Evolutionary conservation across 1,284 basidiomycete genomes (phyloP).

Genomic region (Pseudomicrostroma phylloplanum): DNA sequence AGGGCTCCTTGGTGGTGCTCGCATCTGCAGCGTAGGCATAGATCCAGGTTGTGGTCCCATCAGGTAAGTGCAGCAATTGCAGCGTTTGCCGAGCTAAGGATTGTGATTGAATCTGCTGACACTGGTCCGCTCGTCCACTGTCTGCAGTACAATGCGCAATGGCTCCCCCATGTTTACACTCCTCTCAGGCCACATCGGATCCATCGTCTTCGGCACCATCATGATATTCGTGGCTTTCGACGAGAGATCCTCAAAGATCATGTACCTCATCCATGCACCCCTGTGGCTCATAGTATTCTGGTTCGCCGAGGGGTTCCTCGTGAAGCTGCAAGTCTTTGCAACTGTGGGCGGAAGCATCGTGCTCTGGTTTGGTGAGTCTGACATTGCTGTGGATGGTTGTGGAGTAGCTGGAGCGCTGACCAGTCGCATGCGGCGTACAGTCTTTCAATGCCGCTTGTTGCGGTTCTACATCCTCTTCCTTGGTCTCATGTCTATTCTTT

Average conservation of each 20-base stretch:
- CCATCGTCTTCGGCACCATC: neutral
- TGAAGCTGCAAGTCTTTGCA: neutral
- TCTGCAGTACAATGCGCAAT: constrained; percentile 4
- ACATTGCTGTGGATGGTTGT: neutral
- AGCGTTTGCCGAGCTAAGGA: too few relatives aligned
- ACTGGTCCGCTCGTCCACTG: neutral
- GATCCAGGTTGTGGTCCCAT: constrained; percentile 6
- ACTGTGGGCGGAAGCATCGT: constrained; percentile 8
- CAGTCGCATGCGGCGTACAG: constrained; percentile 10
- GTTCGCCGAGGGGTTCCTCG: neutral
- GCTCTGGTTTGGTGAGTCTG: constrained; percentile 10
- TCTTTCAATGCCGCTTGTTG: constrained; percentile 23
- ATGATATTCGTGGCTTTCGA: neutral
- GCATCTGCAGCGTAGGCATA: neutral
- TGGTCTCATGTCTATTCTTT: constrained; percentile 27
- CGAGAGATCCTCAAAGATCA: constrained; percentile 2
- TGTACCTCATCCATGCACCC: constrained; percentile 2
- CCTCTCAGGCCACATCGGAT: constrained; percentile 2
- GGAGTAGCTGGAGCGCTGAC: too few relatives aligned
- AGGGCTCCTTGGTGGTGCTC: neutral
- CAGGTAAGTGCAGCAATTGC: neutral
- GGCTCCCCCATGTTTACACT: neutral
- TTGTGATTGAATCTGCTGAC: too few relatives aligned
- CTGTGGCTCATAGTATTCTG: constrained; percentile 1
- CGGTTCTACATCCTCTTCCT: constrained; percentile 32